Evolutionary conservation across 2,329 filamentous ascomycete species (phyloP).

Genomic region (Colletotrichum lentis): DNA sequence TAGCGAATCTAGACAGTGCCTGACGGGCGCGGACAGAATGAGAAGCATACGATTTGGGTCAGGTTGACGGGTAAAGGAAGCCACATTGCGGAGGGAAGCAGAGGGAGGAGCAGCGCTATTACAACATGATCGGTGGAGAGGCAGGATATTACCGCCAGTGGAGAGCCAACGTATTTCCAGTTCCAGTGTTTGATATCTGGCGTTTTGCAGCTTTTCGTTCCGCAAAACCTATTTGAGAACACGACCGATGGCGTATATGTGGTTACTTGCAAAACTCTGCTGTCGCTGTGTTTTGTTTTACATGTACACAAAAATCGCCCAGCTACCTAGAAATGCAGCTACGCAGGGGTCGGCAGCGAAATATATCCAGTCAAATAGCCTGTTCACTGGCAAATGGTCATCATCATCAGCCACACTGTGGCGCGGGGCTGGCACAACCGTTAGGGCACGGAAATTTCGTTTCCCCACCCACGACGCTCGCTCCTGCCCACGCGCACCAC

Average conservation of each 20-base stretch:
- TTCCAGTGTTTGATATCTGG: background rate
- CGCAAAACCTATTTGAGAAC: background rate
- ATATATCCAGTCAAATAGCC: background rate
- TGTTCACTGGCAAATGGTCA: too few species aligned
- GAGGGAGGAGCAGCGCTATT: background rate
- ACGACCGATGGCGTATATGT: background rate
- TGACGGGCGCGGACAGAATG: background rate
- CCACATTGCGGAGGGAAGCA: background rate
- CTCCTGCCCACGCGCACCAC: constrained; percentile 25
- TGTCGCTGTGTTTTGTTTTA: background rate
- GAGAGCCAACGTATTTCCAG: background rate
- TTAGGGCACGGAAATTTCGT: constrained; percentile 41
- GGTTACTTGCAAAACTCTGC: background rate
- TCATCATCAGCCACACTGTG: constrained; percentile 13
- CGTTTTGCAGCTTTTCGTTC: background rate
- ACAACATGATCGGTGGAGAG: too few species aligned
- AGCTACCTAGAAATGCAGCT: background rate
- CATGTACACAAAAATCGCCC: too few species aligned
- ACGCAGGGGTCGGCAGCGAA: background rate
- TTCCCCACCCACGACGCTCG: constrained; percentile 35
- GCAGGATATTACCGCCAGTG: background rate
- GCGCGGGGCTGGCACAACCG: constrained; percentile 1
- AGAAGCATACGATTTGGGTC: background rate
- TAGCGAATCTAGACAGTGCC: background rate
- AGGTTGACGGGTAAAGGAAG: background rate